Evolutionary conservation across 148 eudicot genomes (phyloP), one percentile per base, ranked within the genome.

Genomic region (Oxyria digyna): DNA sequence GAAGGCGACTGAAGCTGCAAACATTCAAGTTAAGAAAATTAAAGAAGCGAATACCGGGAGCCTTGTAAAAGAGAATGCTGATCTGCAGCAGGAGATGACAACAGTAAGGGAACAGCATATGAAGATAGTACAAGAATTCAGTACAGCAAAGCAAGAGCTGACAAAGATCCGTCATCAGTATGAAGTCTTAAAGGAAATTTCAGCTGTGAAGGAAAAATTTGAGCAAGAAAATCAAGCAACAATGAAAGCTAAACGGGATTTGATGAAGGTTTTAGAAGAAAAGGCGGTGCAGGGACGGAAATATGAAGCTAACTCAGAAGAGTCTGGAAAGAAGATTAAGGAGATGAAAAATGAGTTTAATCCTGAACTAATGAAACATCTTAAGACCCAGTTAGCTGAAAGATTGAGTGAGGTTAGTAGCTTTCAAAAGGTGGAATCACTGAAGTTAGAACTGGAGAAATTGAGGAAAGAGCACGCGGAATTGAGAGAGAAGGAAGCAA

Each of bases 391-490:
- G 69, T 74, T 85, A 37, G 74, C 82, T 29, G 85, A 80, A 67
- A 78, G 81, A 21, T 40, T 74, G 70, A 77, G 80, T 43, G 77
- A 77, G 62, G 77, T 85, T 69, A 86, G 75, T 69, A 75, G 73
- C 69, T 55, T 87, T 41, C 70, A 74, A 49, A 78, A 80, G 49
- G 77, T 89, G 69, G 86, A 89, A 73, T 80, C 87, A 67, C 84
- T 92, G 33, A 85, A 89, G 79, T 43, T 71, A 29, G 86, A 87
- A 72, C 83, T 92, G 35, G 89, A 85, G 72, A 80, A 71, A 20
- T 59, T 81, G 71, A 89, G 84, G 74, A 85, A 71, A 69, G 96
- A 85, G 72, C 96, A 92, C 73, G 62, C 74, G 23, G 89, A 80
- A 72, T 49, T 85, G 69, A 85, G 81, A 76, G 82, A 78, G 48